Conservation (phyloP, 2,329 filamentous ascomycete species). For the Beauveria pseudobassiana region DNA sequence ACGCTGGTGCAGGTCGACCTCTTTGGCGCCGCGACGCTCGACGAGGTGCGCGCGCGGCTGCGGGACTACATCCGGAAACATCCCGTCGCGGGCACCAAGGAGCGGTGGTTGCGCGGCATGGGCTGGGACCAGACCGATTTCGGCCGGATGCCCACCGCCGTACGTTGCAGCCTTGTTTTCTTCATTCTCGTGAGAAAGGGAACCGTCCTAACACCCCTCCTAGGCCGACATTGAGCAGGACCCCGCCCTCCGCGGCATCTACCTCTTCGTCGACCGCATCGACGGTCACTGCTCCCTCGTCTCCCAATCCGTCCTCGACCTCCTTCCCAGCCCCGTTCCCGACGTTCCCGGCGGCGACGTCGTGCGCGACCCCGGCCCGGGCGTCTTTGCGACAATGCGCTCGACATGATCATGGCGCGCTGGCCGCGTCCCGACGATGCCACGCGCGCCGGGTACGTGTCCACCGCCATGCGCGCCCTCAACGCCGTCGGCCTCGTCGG, state of each 20-base stretch:
- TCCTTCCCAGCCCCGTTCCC: constrained; percentile 46
- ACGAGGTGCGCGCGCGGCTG: constrained; percentile 47
- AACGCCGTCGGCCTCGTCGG: constrained; percentile 61
- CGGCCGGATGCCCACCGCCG: constrained; percentile 58
- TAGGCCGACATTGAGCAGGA: constrained; percentile 49
- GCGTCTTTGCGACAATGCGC: constrained; percentile 67
- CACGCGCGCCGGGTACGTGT: constrained; percentile 48
- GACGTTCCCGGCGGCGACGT: constrained; percentile 58
- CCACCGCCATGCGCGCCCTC: constrained; percentile 52
- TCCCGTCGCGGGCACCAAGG: constrained; percentile 41
- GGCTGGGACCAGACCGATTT: constrained; percentile 65
- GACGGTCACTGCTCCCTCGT: constrained; percentile 67
- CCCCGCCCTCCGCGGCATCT: constrained; percentile 43
- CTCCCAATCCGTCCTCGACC: constrained; percentile 52
- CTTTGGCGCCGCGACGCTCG: constrained; percentile 49
- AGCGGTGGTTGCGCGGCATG: constrained; percentile 58
- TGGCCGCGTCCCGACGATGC: constrained; percentile 49
- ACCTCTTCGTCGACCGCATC: constrained; percentile 62
- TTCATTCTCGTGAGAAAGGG: no score
- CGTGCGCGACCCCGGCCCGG: constrained; percentile 50
- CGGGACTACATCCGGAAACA: constrained; percentile 42
- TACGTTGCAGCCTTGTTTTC: constrained; percentile 23
- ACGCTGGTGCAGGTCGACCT: constrained; percentile 59
- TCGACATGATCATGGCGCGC: constrained; percentile 50
- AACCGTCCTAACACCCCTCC: background rate